Conservation (phyloP, 257 asterid genomes). For the Solanum piurae region DNA sequence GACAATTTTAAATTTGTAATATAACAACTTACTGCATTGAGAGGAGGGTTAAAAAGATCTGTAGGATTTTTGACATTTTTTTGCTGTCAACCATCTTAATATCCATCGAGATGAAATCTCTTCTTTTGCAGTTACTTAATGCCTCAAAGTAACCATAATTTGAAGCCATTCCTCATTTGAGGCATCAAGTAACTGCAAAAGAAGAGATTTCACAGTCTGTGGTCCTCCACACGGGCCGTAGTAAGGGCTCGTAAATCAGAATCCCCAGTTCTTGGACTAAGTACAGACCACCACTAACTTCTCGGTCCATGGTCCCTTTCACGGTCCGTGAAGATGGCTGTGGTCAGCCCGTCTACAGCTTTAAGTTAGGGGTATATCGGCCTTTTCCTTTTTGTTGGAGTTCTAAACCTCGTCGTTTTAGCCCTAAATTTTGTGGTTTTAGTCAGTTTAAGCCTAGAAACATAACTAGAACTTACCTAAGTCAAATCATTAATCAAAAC, state of each 20-base stretch:
- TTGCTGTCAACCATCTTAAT: too few relatives aligned
- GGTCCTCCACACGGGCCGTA: not conserved
- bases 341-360: accelerated
- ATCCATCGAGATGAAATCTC: too few relatives aligned
- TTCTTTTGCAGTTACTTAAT: too few relatives aligned
- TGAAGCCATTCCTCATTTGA: too few relatives aligned
- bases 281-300: not conserved
- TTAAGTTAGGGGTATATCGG: not conserved
- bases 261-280: not conserved
- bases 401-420: too few relatives aligned
- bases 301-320: not conserved
- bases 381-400: too few relatives aligned
- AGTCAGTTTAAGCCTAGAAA: not conserved
- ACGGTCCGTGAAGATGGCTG: not conserved
- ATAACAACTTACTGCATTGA: too few relatives aligned
- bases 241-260: not conserved
- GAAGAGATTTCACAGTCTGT: not conserved
- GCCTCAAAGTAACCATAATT: too few relatives aligned
- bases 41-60: too few relatives aligned
- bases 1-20: too few relatives aligned
- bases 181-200: too few relatives aligned
- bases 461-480: not conserved
- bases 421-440: not conserved
- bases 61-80: too few relatives aligned
- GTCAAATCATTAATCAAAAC: not conserved